Evolutionary conservation across 2,329 filamentous ascomycete genomes (phyloP), one percentile per base, ranked within the genome.

Genomic region (Knufia fluminis): DNA sequence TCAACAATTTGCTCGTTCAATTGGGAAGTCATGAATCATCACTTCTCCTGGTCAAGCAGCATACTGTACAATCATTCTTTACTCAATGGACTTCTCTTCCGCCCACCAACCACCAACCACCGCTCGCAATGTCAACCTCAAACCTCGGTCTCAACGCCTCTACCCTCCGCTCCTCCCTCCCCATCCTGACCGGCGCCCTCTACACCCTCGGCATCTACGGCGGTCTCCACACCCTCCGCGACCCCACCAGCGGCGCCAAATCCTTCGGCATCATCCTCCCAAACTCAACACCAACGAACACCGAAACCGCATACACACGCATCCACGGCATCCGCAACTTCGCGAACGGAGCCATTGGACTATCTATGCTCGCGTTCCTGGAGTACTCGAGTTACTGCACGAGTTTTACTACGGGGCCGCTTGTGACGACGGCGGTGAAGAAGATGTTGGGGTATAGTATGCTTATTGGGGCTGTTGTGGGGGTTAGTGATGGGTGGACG

Each of bases 261-360:
- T 7, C 17, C 12, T 45, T 45, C 42, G 42, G 42, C 28, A 45
- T 45, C 42, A 8, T 32, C 16, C 3, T n/a, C 9, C 26, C 3
- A 17, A 10, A 8, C 4, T 17, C 41, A 10, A 4, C 26, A 26
- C 42, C 28, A 32, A 45, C 42, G 7, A 10, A 24, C 28, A 32
- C n/a, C 12, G 42, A 45, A 32, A 32, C 10, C 16, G 26, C 42
- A 9, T 45, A 33, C 28, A 20, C 26, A 12, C 12, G 20, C 7
- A 33, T 45, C 28, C 24, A 33, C 16, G 42, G 28, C 26, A 33
- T 45, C 28, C 42, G 42, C 42, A 45, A 33, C 19, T 3, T 45
- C 2, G 28, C n/a, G 3, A 19, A 2, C 12, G 42, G 26, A 9
- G n/a, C 17, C 28, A 14, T 17, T 9, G 6, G 17, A 6, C 4